Conservation (phyloP, 768 basidiomycete species). For the Hericium coralloides region DNA sequence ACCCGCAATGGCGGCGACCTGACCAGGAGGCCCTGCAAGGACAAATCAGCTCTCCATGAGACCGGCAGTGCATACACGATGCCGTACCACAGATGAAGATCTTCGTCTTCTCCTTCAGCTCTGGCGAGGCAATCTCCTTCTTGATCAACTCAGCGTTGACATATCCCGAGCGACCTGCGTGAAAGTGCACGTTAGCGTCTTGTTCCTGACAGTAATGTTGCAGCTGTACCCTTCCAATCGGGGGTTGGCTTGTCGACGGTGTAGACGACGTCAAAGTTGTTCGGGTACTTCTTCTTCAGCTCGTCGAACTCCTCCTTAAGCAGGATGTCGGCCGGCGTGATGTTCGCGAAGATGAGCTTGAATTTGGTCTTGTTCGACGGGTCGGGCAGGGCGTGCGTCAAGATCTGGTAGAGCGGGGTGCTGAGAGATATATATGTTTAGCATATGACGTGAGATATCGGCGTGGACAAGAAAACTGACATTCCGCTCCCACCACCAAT, state of each 20-base stretch:
- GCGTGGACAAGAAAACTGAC: conserved; percentile 29
- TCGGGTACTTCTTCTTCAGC: conserved; percentile 58
- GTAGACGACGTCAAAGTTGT: conserved; percentile 77
- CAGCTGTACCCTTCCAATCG: conserved; percentile 44
- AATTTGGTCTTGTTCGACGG: conserved; percentile 87
- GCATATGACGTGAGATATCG: not conserved
- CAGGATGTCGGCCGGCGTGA: conserved; percentile 85
- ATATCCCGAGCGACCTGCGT: conserved; percentile 60
- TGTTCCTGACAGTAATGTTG: not conserved
- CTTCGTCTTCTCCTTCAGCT: conserved; percentile 71
- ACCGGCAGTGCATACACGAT: not conserved
- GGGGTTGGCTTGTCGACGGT: conserved; percentile 70
- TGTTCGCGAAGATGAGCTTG: conserved; percentile 86
- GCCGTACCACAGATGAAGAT: conserved; percentile 79
- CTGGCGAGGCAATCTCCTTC: conserved; percentile 58
- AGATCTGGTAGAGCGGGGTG: conserved; percentile 77
- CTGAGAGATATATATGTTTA: conserved; percentile 25
- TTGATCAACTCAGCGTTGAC: conserved; percentile 65
- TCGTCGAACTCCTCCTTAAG: conserved; percentile 70
- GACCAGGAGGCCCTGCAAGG: conserved; percentile 65
- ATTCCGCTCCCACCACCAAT: conserved; percentile 95
- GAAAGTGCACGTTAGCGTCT: not conserved
- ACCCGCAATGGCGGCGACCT: conserved; percentile 84
- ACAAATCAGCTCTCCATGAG: not conserved
- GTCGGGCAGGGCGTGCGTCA: conserved; percentile 65